Evolutionary conservation across 345 rosid species (phyloP).

Genomic region (Eutrema yunnanense): DNA sequence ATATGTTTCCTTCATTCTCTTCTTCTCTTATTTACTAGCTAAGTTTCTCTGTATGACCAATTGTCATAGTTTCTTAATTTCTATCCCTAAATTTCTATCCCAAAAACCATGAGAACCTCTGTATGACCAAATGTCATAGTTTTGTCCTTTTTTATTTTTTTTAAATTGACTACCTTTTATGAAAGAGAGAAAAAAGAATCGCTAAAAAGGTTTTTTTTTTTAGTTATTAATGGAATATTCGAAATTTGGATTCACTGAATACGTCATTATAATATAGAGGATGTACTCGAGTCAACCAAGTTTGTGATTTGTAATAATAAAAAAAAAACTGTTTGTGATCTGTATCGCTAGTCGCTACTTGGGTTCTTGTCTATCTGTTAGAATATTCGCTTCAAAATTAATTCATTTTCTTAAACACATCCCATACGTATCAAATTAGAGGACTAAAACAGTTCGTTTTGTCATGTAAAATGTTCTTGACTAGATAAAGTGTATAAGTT

Average conservation of each 20-base stretch:
- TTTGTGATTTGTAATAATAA: conserved; percentile 9
- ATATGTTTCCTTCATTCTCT: no score
- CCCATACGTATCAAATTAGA: background rate
- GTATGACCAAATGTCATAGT: no score
- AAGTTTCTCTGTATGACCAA: no score
- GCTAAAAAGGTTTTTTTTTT: background rate
- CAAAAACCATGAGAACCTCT: no score
- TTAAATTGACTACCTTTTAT: background rate
- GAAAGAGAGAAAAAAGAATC: no score
- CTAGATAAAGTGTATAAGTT: background rate
- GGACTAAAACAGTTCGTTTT: background rate
- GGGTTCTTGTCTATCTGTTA: background rate
- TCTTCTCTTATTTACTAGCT: no score
- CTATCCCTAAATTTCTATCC: no score
- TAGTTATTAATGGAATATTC: conserved; percentile 10
- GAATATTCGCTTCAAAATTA: background rate
- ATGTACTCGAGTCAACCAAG: conserved; percentile 25
- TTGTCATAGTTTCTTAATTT: no score
- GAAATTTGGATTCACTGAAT: conserved; percentile 1
- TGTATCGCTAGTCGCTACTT: background rate
- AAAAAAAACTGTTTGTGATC: background rate
- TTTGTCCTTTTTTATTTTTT: no score
- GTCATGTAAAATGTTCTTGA: background rate
- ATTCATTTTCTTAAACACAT: background rate
- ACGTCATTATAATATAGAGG: background rate